Base-by-base conservation (phyloP, 179 eudicot species). In the Beta lomatogona region DNA sequence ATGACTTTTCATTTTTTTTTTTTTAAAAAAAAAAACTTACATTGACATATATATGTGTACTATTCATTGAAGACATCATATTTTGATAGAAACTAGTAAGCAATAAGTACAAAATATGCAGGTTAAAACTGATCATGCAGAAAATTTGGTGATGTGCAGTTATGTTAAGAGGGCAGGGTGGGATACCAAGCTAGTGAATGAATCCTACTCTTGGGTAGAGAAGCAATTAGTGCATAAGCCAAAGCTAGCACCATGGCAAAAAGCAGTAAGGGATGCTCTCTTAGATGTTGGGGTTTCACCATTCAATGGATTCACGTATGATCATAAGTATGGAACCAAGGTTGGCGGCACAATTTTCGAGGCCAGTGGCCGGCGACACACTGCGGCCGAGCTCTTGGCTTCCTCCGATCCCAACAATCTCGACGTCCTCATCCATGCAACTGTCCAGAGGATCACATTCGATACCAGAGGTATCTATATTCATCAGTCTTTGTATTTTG, bases 291-390 rank as follows among this genome's bases (percentile, higher is more conserved):
- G 99, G 52, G 71, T 96, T 61, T 85, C 93, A 3, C 99, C 99
- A 2, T 86, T 85, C 82, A 94, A 94, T 76, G 99, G 98, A 7
- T 94, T 89, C 85, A 96, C 98, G 10, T 96, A 86, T 75, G 98
- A 96, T 73, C 99, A 96, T 76, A 73, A 91, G 53, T 93, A 88
- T 57, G 99, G 99, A 18, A 94, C 99, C 81, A 94, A 96, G 80
- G 95, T 96, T 59, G 98, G 99, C 2, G 99, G 99, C 18, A 96
- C 97, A 13, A 93, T 94, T 28, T 96, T 96, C 69, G 98, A 94
- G 48, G 71, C 83, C 45, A 81, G 64, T 22, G 99, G 95, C 1
- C 91, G 83, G 31, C 93, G 99, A 54, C 97, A 91, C 91, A 90
- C 98, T 4, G 93, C 98, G 1, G 99, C 95, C 6, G 97, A 96